phyloP scores from a whole-genome alignment of 345 rosid genomes.

The Anastatica hierochuntica region DNA sequence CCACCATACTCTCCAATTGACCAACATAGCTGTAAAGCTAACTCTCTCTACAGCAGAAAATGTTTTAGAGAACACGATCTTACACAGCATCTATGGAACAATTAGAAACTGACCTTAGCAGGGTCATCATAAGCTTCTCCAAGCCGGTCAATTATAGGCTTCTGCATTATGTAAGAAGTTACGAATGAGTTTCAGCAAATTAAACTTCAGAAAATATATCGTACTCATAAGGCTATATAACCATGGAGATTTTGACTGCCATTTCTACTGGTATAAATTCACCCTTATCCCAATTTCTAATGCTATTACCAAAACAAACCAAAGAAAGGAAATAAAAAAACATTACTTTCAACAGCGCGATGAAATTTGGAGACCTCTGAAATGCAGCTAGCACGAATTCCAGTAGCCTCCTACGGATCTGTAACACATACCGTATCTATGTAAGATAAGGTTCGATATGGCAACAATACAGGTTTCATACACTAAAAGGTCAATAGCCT shows the following conservation, averaged over 20 bases:
- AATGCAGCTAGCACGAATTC: slow-evolving; percentile 89
- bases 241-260: too few relatives aligned
- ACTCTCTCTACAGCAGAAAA: slow-evolving; percentile 44
- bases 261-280: neutral
- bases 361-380: slow-evolving; percentile 70
- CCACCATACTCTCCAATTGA: slow-evolving; percentile 98
- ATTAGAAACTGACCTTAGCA: slow-evolving; percentile 54
- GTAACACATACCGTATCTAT: slow-evolving; percentile 8
- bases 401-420: slow-evolving; percentile 73
- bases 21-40: slow-evolving; percentile 95
- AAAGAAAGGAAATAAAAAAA: neutral
- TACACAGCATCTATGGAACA: neutral
- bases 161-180: slow-evolving; percentile 40
- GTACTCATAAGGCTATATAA: neutral
- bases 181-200: neutral
- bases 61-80: neutral
- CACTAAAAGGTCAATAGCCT: neutral
- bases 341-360: slow-evolving; percentile 74
- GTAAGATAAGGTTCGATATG: neutral
- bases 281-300: neutral
- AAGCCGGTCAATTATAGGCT: slow-evolving; percentile 83
- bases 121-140: slow-evolving; percentile 93
- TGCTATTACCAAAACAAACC: neutral
- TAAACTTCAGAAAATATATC: neutral
- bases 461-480: neutral